Conservation (phyloP, 2,329 filamentous ascomycete species). For the Talaromyces sp. region DNA sequence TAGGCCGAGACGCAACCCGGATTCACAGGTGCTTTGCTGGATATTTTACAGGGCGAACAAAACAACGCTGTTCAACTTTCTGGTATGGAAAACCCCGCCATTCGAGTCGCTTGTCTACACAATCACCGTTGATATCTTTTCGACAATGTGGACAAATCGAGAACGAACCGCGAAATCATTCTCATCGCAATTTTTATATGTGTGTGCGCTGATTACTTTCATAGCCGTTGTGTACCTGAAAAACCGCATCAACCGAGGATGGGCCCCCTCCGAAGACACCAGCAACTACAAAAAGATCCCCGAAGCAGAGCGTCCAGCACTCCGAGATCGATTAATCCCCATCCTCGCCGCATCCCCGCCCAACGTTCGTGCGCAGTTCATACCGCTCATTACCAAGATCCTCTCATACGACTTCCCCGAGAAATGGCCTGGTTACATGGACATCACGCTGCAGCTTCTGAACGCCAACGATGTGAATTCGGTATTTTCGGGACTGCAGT, state of each 20-base stretch:
- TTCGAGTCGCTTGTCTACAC: conserved; percentile 19
- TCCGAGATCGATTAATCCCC: conserved; percentile 84
- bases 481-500: conserved; percentile 91
- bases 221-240: conserved; percentile 95
- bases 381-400: conserved; percentile 93
- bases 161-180: too few relatives aligned
- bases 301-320: conserved; percentile 83
- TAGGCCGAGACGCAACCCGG: conserved; percentile 87
- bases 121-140: background rate
- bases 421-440: conserved; percentile 91
- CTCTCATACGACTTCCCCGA: conserved; percentile 93
- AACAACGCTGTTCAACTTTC: conserved; percentile 81
- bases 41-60: conserved; percentile 86
- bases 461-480: conserved; percentile 81
- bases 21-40: conserved; percentile 85
- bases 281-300: conserved; percentile 72
- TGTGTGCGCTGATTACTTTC: background rate
- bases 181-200: background rate
- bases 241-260: conserved; percentile 91
- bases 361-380: conserved; percentile 84
- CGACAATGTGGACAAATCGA: background rate
- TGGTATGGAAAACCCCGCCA: conserved; percentile 59
- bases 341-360: conserved; percentile 78
- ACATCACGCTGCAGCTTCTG: conserved; percentile 85
- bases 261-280: conserved; percentile 75